Conservation (phyloP, 2,329 filamentous ascomycete genomes). For the Xylaria sp. region DNA sequence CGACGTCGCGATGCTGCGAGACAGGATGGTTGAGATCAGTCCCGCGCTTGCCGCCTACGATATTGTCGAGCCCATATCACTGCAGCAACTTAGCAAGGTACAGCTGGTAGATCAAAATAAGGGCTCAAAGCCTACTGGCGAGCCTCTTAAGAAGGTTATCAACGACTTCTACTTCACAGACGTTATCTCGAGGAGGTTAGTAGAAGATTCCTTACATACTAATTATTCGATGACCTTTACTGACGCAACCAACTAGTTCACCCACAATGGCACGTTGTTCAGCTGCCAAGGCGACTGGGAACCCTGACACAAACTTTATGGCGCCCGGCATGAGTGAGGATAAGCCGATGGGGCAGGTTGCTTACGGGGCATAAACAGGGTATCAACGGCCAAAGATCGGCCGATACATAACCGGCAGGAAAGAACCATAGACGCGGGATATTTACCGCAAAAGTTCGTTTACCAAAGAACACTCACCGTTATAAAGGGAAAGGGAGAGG, state of each 20-base stretch:
- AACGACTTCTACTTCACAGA: constrained; percentile 99
- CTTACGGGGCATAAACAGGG: constrained; percentile 63
- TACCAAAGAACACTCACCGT: constrained; percentile 6
- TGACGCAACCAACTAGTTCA: constrained; percentile 68
- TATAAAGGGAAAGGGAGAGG: constrained; percentile 11
- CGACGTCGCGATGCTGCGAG: constrained; percentile 86
- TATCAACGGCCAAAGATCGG: background rate
- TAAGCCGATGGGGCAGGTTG: constrained; percentile 69
- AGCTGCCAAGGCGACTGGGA: constrained; percentile 85
- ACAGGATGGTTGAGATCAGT: constrained; percentile 95
- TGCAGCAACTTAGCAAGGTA: constrained; percentile 84
- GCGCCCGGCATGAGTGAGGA: constrained; percentile 74
- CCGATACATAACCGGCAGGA: constrained; percentile 14
- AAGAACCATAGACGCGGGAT: constrained; percentile 26
- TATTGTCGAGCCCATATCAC: constrained; percentile 82
- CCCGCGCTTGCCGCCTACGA: constrained; percentile 91
- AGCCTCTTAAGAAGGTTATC: constrained; percentile 83
- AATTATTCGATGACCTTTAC: constrained; percentile 5
- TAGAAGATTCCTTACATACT: constrained; percentile 39
- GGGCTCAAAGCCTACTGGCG: constrained; percentile 77
- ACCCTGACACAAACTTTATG: constrained; percentile 83
- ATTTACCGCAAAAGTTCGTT: constrained; percentile 12
- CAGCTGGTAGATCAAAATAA: constrained; percentile 98
- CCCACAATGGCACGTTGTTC: constrained; percentile 99
- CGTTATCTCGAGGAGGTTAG: constrained; percentile 92